Evolutionary conservation across 768 basidiomycete genomes (phyloP).

Genomic region (Russula griseocarnosa): DNA sequence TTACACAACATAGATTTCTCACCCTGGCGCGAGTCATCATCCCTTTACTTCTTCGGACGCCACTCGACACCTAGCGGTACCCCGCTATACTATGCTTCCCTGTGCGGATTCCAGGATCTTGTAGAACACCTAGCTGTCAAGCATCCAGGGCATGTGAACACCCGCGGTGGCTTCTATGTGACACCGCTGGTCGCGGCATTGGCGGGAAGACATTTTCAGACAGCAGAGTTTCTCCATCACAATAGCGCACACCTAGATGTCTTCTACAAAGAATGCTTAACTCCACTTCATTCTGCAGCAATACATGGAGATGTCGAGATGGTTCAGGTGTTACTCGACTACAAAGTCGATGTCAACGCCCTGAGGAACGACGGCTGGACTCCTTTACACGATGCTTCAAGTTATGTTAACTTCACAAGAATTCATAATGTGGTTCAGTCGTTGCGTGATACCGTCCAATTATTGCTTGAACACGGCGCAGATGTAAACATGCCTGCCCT

Average conservation of each 20-base stretch:
- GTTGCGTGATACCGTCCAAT: background rate
- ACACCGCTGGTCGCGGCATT: background rate
- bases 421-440: no score
- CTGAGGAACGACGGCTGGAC: background rate
- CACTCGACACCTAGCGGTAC: no score
- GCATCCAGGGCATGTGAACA: background rate
- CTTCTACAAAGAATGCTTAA: fast-evolving
- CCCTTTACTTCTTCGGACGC: background rate
- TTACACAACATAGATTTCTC: background rate
- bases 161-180: background rate
- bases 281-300: background rate
- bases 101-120: background rate
- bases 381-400: background rate
- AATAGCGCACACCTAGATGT: background rate
- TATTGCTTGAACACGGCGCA: background rate
- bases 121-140: background rate
- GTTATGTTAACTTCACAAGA: no score
- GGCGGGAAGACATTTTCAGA: background rate
- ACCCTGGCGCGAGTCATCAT: background rate
- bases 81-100: background rate
- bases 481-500: no score
- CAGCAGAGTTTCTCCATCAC: background rate
- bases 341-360: background rate
- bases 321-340: no score
- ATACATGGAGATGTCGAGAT: background rate